Evolutionary conservation across 441 rosid species (phyloP).

Genomic region (Dalechampia spathulata): DNA sequence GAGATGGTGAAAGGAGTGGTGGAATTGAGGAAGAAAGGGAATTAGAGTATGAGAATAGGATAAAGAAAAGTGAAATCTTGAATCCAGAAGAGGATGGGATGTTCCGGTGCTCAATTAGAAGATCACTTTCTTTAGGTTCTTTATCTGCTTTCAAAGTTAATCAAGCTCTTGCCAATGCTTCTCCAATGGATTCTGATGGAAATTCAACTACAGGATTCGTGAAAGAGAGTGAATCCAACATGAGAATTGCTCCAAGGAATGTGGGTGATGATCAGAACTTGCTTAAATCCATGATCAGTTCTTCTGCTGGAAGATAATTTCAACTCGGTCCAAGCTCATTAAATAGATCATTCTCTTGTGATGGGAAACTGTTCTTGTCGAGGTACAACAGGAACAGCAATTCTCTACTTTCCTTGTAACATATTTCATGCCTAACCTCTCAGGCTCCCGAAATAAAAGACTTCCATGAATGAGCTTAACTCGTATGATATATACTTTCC

Average conservation of each 20-base stretch:
- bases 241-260: slow-evolving; percentile 18
- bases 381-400: slow-evolving; percentile 20
- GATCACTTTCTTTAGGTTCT: slow-evolving; percentile 52
- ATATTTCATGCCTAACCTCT: slow-evolving; percentile 4
- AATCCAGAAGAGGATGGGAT: slow-evolving; percentile 14
- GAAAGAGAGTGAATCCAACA: slow-evolving; percentile 11
- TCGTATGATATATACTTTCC: too few relatives aligned
- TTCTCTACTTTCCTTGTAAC: slow-evolving; percentile 18
- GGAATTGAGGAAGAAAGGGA: slow-evolving; percentile 13
- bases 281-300: slow-evolving; percentile 20
- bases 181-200: slow-evolving; percentile 18
- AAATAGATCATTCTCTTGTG: slow-evolving; percentile 45
- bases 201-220: slow-evolving; percentile 12
- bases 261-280: slow-evolving; percentile 17
- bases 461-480: too few relatives aligned
- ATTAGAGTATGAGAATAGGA: slow-evolving; percentile 8
- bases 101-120: slow-evolving; percentile 35
- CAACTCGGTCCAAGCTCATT: slow-evolving; percentile 27
- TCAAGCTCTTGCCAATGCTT: slow-evolving; percentile 17
- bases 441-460: too few relatives aligned
- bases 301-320: slow-evolving; percentile 28
- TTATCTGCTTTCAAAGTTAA: slow-evolving; percentile 38
- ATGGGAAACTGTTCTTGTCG: slow-evolving; percentile 35
- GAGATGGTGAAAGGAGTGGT: slow-evolving; percentile 13
- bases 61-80: slow-evolving; percentile 18